Percentiles rank a stretch among this genome's conserved stretches.
Evolutionary conservation across 495 filamentous ascomycete species (phyloP).

Genomic region (Astrothelium subdiscretum): DNA sequence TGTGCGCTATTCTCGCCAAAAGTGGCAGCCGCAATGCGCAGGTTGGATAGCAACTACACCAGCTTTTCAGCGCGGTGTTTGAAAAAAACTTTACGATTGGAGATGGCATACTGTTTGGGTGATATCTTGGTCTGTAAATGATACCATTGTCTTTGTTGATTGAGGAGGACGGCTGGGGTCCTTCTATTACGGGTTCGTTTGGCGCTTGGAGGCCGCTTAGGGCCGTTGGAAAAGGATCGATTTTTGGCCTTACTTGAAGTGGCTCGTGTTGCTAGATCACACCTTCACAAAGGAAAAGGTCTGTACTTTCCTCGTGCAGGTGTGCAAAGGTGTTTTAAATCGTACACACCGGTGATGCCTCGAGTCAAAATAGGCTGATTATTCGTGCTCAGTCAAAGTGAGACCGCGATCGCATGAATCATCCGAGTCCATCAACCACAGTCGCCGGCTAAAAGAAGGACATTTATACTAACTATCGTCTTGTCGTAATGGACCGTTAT

Average conservation of each 20-base stretch:
- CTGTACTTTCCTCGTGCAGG: too few species aligned
- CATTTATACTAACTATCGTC: too few species aligned
- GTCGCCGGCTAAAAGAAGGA: too few species aligned
- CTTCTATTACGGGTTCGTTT: background rate
- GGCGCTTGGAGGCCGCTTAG: background rate
- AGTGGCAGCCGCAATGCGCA: constrained; percentile 20
- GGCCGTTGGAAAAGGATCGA: background rate
- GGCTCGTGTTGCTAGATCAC: too few species aligned
- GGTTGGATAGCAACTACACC: constrained; percentile 10
- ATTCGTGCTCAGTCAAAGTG: too few species aligned
- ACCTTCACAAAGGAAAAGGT: too few species aligned
- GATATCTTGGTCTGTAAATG: background rate
- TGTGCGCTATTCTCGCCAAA: constrained; percentile 19
- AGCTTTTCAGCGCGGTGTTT: background rate
- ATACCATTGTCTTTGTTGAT: background rate
- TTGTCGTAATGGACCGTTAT: too few species aligned
- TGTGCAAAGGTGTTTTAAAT: too few species aligned
- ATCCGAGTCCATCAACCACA: too few species aligned
- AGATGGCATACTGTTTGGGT: background rate
- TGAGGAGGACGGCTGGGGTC: background rate
- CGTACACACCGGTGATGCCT: too few species aligned
- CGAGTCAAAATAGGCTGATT: too few species aligned
- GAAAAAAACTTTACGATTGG: background rate
- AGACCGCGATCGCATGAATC: too few species aligned
- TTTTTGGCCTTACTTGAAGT: background rate